A percentile compares a stretch with the other conserved stretches of the same genome.
Conservation (phyloP, 2,329 filamentous ascomycete genomes). For the Seiridium unicorne region DNA sequence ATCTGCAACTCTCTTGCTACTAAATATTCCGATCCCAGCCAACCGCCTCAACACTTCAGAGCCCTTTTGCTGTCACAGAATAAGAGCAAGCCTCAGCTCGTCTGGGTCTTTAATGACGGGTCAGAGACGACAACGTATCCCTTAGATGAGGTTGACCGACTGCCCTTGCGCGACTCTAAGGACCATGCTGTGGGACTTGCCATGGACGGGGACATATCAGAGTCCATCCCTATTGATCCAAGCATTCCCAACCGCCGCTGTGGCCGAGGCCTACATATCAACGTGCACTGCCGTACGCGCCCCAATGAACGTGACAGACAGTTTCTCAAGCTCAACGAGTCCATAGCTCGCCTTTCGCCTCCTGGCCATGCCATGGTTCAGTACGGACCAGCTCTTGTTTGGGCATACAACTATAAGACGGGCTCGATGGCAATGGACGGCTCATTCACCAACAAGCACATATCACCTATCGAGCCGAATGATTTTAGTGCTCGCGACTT, state of each 20-base stretch:
- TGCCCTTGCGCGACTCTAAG: too few relatives aligned
- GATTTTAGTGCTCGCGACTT: not conserved
- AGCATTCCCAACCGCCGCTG: not conserved
- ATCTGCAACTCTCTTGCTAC: not conserved
- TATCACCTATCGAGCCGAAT: not conserved
- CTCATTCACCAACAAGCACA: not conserved
- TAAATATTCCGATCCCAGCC: not conserved
- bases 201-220: too few relatives aligned
- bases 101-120: too few relatives aligned
- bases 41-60: not conserved
- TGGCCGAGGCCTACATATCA: not conserved
- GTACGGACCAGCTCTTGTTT: not conserved
- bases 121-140: too few relatives aligned
- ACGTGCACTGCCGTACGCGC: not conserved
- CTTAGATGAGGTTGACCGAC: too few relatives aligned
- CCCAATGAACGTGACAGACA: not conserved
- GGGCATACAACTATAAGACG: not conserved
- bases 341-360: not conserved
- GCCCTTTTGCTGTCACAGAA: not conserved
- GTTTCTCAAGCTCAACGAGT: not conserved
- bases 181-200: too few relatives aligned
- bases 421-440: not conserved
- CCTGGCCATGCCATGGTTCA: not conserved
- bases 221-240: not conserved
- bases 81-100: too few relatives aligned